Base-by-base conservation (phyloP, 345 rosid genomes). In the Salix arbutifolia region DNA sequence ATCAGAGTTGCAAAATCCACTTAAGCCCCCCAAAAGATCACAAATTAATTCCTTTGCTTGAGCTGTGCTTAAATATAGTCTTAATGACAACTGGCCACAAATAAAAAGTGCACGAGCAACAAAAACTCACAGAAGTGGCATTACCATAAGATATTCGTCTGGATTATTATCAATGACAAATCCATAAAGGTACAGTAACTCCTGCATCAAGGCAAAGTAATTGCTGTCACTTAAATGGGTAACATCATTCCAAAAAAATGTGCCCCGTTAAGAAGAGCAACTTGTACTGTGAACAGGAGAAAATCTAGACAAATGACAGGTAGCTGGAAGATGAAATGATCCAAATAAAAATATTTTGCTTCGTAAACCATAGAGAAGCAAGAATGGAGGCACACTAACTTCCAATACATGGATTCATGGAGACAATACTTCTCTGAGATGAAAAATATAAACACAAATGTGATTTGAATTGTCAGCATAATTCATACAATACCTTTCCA, bases 141-240 rank as follows among this genome's bases (percentile, higher is more conserved):
- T 78, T 85, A 94, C 99, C 99, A 95, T 94, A 76, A 92, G 90
- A 86, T 89, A 92, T 77, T 94, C 97, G 84, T 91, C 97, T 79
- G 97, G 90, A 84, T 92, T 95, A 70, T 86, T 85, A 69, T 90
- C 91, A 76, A 95, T 86, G 74, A 90, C 97, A 79, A 95, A 92
- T 70, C 97, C 99, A 74, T 92, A 92, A n/a, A 95, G 86, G 87
- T 95, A 95, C 52, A 95, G 84, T 66, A 95, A 84, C 84, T 95
- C 99, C 99, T 95, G 89, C 86, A 53, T 74, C 50, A 67, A 69
- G 48, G 52, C 50, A 75, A 72, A 64, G 62, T 25, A 75, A 69
- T 13, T 7, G 31, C 46, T 28, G 62, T 23, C 62, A 48, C 23
- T 69, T 74, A 31, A 69, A 38, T 56, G 13, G 61, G 19, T 40